Base-by-base conservation (phyloP, 352 stramenopile species). In the Pythium folliculosum region DNA sequence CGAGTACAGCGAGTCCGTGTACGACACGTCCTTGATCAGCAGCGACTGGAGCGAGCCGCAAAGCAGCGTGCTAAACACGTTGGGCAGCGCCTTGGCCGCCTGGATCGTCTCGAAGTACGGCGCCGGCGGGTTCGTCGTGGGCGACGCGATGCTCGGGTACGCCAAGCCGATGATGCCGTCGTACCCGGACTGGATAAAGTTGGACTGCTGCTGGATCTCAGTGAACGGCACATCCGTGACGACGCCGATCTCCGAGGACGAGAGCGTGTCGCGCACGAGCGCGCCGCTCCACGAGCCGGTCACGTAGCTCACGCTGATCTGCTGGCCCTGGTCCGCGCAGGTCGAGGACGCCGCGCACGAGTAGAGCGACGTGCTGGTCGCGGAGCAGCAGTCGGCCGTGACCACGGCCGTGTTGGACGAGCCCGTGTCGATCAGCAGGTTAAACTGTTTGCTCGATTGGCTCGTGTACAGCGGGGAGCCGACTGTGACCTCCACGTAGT, bases 371-470 rank as follows among this genome's bases (percentile, higher is more conserved):
- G 85, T 68, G 61, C 83, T 90, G 0, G 83, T 82, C 38, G 77
- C 45, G 17, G 77, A 80, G 72, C 87, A 95, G 75, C 87, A 95
- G 49, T 90, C 77, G 8, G 81, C 78, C 21, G 87, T 90, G 58
- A 90, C 87, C 17, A 92, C 79, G 5, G 87, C 87, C 32, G 81
- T 91, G 70, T 95, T 95, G 40, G 84, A 82, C 22, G 84, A 93
- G 22, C 87, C 84, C 44, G 84, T 95, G 75, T 95, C 87, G 14
- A 95, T 21, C 32, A 95, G 62, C 38, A 95, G 60, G 55, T 84
- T 87, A 56, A 91, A 95, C 9, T 57, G 35, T 17, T 78, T 68
- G 35, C 88, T 51, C 25, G 57, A 55, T 22, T 25, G 38, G 38
- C 43, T 71, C n/a, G 60, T 55, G 30, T 65, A 70, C n/a, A 61